Conservation (phyloP, 73 alveolate species). For the Paramecium biaurelia region DNA sequence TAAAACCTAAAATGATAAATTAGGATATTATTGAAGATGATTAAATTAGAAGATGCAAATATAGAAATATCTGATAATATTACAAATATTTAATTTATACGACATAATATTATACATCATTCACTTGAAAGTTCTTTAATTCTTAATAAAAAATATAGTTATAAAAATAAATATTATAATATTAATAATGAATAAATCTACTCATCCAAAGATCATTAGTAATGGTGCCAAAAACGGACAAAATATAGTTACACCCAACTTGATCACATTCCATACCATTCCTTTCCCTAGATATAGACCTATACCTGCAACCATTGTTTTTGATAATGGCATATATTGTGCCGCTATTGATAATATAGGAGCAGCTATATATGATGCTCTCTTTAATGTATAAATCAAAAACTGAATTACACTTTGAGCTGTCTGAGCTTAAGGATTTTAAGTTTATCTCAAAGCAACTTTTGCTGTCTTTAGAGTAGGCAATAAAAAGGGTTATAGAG, state of each 20-base stretch:
- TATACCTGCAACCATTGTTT: background rate
- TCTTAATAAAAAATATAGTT: background rate
- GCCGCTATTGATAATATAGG: background rate
- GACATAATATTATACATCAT: background rate
- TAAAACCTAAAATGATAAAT: background rate
- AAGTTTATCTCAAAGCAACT: background rate
- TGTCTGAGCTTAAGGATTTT: background rate
- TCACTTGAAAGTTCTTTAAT: background rate
- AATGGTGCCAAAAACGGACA: constrained; percentile 24
- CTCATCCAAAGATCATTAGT: constrained; percentile 2
- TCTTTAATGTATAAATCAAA: background rate
- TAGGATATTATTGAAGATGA: background rate
- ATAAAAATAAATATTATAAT: background rate
- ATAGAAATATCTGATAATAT: background rate
- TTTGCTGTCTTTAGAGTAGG: constrained; percentile 3
- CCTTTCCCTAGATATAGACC: background rate
- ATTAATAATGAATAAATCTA: background rate
- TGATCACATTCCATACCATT: background rate
- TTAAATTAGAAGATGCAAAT: background rate
- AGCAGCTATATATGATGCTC: background rate
- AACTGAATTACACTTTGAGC: background rate
- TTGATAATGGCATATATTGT: background rate
- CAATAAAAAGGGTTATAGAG: background rate
- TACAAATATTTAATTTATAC: no score
- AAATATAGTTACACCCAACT: background rate